A percentile compares a stretch with the other conserved stretches of the same genome.
These are phyloP conservation scores for Cocos nucifera DNA, from an alignment of 176 grass and related monocot species.

Conservation along the genomic window DNA sequence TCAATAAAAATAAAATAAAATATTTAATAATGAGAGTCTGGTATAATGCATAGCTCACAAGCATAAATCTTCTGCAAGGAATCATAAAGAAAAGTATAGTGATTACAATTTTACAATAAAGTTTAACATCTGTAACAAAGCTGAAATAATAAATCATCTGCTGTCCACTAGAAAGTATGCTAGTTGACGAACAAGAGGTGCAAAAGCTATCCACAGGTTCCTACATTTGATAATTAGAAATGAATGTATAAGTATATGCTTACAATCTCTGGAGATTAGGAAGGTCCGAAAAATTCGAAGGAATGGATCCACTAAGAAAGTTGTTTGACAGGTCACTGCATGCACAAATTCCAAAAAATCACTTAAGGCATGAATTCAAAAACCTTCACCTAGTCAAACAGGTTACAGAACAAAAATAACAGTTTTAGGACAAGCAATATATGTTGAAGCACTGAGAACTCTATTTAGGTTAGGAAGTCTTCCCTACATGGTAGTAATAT, in stretches of 20 bases:
- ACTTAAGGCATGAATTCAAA: not conserved
- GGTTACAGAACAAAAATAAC: too few species aligned
- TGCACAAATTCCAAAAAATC: constrained; percentile 19
- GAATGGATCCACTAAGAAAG: constrained; percentile 47
- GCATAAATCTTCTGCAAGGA: too few species aligned
- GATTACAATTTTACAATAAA: too few species aligned
- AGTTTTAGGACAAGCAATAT: too few species aligned
- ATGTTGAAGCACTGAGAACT: too few species aligned
- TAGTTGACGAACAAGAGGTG: too few species aligned
- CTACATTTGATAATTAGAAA: too few species aligned
- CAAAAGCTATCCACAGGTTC: too few species aligned
- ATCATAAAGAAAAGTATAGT: too few species aligned
- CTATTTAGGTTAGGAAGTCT: too few species aligned
- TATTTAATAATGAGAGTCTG: not conserved
- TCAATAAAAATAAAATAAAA: constrained; percentile 14
- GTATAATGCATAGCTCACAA: constrained; percentile 4
- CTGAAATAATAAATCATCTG: not conserved
- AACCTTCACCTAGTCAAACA: too few species aligned
- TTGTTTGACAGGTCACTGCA: constrained; percentile 72
- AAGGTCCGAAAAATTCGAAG: constrained; percentile 42
- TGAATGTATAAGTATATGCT: constrained; percentile 4
- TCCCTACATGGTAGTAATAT: constrained; percentile 62
- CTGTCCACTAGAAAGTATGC: not conserved
- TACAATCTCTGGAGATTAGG: constrained; percentile 64
- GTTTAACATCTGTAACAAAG: too few species aligned